Conservation (phyloP, 345 rosid species). For the Microcos paniculata region DNA sequence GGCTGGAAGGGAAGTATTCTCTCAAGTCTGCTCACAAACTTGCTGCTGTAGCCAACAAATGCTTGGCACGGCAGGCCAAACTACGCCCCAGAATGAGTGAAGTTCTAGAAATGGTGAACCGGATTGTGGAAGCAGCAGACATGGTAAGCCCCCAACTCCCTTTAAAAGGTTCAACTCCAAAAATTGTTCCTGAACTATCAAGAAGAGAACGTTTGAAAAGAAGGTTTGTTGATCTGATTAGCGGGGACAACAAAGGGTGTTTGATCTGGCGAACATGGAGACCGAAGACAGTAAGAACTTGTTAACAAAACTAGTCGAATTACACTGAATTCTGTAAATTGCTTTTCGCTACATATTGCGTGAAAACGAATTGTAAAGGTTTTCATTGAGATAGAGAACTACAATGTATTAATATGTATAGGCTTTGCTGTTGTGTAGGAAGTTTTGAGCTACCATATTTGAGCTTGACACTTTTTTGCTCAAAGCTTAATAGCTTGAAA, state of each 20-base stretch:
- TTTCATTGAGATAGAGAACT: neutral
- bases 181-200: constrained; percentile 37
- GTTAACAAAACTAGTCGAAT: neutral
- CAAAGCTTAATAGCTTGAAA: neutral
- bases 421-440: neutral
- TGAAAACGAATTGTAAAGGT: neutral
- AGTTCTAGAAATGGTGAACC: constrained; percentile 65
- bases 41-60: constrained; percentile 76
- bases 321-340: neutral
- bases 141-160: constrained; percentile 36
- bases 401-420: neutral
- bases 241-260: constrained; percentile 47
- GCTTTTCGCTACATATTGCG: neutral
- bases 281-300: constrained; percentile 34
- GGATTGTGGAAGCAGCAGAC: constrained; percentile 50
- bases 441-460: neutral
- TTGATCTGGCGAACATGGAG: constrained; percentile 51
- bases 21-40: constrained; percentile 67
- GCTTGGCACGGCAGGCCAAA: constrained; percentile 64
- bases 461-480: neutral
- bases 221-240: constrained; percentile 45
- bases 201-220: constrained; percentile 46
- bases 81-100: constrained; percentile 80
- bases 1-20: constrained; percentile 69
- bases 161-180: constrained; percentile 30